Percentiles rank a stretch among this genome's conserved stretches.
phyloP scores from a whole-genome alignment of 2,329 filamentous ascomycete species.

The Pyrenophora teres region DNA sequence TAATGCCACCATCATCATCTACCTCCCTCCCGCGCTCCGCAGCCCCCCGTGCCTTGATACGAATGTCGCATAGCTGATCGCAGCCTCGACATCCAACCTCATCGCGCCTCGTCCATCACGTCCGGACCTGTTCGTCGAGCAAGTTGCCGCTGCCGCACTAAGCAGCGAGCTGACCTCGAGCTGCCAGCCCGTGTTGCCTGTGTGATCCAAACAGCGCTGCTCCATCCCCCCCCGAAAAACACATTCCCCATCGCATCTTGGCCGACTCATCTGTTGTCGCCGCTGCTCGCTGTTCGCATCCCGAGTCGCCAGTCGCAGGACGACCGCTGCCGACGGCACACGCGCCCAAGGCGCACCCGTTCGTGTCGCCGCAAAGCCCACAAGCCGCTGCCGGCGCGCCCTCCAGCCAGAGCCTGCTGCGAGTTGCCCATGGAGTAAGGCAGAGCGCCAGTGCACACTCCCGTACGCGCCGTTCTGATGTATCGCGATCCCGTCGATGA shows the following conservation, averaged over 20 bases:
- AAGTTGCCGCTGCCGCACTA: constrained; percentile 34
- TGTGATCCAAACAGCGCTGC: constrained; percentile 24
- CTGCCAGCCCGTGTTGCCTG: constrained; percentile 21
- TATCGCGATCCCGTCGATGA: constrained; percentile 41
- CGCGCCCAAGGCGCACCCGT: constrained; percentile 24
- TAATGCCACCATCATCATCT: constrained; percentile 6
- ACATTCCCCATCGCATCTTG: constrained; percentile 16
- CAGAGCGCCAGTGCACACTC: constrained; percentile 1
- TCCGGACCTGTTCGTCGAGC: constrained; percentile 21
- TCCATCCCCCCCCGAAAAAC: constrained; percentile 6
- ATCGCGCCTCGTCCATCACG: constrained; percentile 26
- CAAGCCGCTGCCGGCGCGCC: constrained; percentile 6
- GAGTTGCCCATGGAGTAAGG: constrained; percentile 21
- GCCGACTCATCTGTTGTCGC: constrained; percentile 10
- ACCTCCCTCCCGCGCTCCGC: constrained; percentile 4
- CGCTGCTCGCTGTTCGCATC: constrained; percentile 11
- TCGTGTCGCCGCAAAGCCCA: constrained; percentile 9
- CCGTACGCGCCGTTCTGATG: constrained; percentile 24
- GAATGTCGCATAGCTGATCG: constrained; percentile 8
- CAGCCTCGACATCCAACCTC: constrained; percentile 22
- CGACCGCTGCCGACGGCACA: constrained; percentile 21
- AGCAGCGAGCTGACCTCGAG: constrained; percentile 27
- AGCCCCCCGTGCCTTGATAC: constrained; percentile 1
- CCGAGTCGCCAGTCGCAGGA: constrained; percentile 13
- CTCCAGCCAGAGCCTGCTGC: constrained; percentile 9